Base-by-base conservation (phyloP, 1,139 yeast species). In the Candida gigantensis region DNA sequence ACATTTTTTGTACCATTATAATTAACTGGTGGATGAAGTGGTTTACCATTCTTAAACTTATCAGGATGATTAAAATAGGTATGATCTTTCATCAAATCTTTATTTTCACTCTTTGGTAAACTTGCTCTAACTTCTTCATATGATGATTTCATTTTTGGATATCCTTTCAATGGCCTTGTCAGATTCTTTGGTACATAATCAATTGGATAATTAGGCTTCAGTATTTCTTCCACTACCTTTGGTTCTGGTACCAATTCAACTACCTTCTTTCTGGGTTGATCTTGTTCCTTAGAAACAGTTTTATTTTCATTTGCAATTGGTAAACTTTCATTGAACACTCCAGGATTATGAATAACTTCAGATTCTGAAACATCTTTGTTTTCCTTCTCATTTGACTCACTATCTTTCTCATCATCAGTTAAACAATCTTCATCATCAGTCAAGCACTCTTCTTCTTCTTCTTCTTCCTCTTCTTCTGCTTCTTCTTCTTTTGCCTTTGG, bases 61-160 rank as follows among this genome's bases (percentile, higher is more conserved):
- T 30, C 33, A 4, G 27, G 28, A n/a, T 30, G 13, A 23, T 30
- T 30, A 6, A 30, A 30, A 23, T 12, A n/a, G 5, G 33, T 21
- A 30, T 30, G 33, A 10, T 24, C 27, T 6, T 13, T 13, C 12
- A 30, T 13, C 21, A 30, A 30, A n/a, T 24, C 33, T 10, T 23
- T 15, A 21, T 30, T 16, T 10, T 24, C 20, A 7, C 16, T 14
- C 3, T 15, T 3, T n/a, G 19, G 20, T 17, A 30, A 23, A 8
- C 11, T 14, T 7, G 16, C 17, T n/a, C 15, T 30, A 5, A 12
- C 27, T 23, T 30, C 21, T 7, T n/a, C 26, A 17, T 30, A 30
- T 13, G 10, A 10, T 11, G 21, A 27, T 9, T 14, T 17, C 11
- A 13, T 6, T 17, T 23, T 30, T 6, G 7, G 7, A 15, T 16